Evolutionary conservation across 345 rosid species (phyloP), one percentile per base, ranked within the genome.

Genomic region (Syzygium aqueum): DNA sequence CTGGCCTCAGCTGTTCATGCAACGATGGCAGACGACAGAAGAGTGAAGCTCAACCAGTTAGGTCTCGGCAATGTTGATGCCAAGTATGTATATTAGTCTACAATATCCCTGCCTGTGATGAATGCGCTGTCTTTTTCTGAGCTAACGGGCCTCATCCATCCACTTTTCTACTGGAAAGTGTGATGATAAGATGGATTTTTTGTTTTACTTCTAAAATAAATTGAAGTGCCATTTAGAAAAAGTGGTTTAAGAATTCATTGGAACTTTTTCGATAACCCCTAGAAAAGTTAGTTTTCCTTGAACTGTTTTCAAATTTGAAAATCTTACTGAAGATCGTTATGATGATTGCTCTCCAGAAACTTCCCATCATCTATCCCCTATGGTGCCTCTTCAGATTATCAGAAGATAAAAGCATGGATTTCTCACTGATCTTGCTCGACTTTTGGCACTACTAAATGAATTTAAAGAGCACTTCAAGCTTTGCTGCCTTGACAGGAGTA

Each of bases 1-100:
- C 97, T 97, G 11, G 97, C 93, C 15, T 94, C 99, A 56, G 95
- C 95, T 22, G 96, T 97, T 84, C 98, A 97, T 63, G 89, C 92
- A 43, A 95, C 98, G 40, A 95, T 94, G 89, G 94, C 94, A 73
- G 94, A 93, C 73, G n/a, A 96, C 85, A 92, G 91, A 67, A 92
- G 85, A 88, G 91, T 87, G 21, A 95, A 95, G 90, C 96, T 94
- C 84, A 88, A 87, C 80, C n/a, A n/a, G n/a, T n/a, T n/a, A n/a
- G 84, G 86, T 85, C 90, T 89, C 85, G 73, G 80, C 27, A 89
- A 89, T 85, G 73, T 85, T 85, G 91, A 82, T 53, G 15, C 13
- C 52, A 51, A 51, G 52, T 51, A 51, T 51, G 52, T 51, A 51
- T 12, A 50, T 89, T 46, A 5, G 50, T 46, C 5, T 46, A 46